Percentiles rank a stretch among this genome's conserved stretches.
These are phyloP conservation scores for Penicillium cataractarum DNA, from an alignment of 495 filamentous ascomycete genomes.

Conservation along the genomic window DNA sequence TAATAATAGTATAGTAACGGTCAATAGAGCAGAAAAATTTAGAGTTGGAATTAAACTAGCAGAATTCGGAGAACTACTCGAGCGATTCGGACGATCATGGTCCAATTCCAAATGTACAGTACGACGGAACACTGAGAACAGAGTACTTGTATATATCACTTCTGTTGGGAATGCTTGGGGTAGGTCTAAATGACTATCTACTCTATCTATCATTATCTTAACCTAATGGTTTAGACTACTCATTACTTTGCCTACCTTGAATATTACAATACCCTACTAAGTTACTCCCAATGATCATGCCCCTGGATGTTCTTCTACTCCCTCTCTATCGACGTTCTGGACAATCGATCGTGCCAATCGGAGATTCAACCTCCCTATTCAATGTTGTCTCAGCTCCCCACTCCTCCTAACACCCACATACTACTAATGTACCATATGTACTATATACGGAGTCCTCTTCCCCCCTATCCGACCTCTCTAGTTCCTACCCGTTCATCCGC, in stretches of 20 bases:
- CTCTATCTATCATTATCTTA: too few relatives aligned
- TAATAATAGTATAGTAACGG: background rate
- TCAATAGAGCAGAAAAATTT: background rate
- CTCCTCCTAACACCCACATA: background rate
- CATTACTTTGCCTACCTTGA: background rate
- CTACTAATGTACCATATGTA: too few relatives aligned
- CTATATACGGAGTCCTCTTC: background rate
- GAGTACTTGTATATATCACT: too few relatives aligned
- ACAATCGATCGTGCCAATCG: background rate
- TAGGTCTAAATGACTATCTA: too few relatives aligned
- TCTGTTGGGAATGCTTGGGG: too few relatives aligned
- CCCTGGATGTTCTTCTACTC: background rate
- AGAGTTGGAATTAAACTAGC: background rate
- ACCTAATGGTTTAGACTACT: too few relatives aligned
- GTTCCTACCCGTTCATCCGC: background rate
- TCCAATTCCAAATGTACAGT: too few relatives aligned
- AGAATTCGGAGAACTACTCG: background rate
- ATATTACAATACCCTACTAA: background rate
- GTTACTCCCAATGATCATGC: background rate
- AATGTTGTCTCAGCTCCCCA: constrained; percentile 4
- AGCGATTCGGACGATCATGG: background rate
- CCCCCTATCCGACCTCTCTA: too few relatives aligned
- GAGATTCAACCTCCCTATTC: constrained; percentile 1
- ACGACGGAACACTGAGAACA: too few relatives aligned
- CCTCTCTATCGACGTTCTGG: background rate